These are phyloP conservation scores for Syzygium malaccense DNA, from an alignment of 441 rosid genomes.

Conservation along the genomic window DNA sequence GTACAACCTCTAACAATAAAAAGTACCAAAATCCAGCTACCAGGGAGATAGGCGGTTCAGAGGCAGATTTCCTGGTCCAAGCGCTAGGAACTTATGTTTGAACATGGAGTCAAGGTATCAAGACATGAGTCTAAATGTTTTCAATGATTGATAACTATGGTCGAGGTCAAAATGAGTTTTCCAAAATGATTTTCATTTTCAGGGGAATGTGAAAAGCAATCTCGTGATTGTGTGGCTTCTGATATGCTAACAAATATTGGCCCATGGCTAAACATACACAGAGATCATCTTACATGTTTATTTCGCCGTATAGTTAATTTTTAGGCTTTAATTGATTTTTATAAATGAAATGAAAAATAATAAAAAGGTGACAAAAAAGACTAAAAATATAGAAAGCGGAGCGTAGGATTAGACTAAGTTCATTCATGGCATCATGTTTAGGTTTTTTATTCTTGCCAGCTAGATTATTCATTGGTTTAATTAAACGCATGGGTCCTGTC, in stretches of 20 bases:
- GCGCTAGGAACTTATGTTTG: background rate
- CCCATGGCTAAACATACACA: background rate
- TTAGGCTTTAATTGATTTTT: too few species aligned
- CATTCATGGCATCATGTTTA: too few species aligned
- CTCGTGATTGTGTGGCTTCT: background rate
- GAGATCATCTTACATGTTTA: too few species aligned
- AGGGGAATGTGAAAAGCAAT: background rate
- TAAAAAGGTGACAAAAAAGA: too few species aligned
- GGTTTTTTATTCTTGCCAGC: too few species aligned
- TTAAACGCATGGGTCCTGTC: too few species aligned
- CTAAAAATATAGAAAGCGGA: too few species aligned
- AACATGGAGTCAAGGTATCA: background rate
- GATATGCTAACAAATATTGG: too few species aligned
- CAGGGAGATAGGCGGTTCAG: background rate
- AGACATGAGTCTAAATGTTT: background rate
- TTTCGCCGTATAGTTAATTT: too few species aligned
- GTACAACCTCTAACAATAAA: background rate
- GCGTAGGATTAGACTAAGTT: too few species aligned
- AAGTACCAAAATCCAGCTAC: background rate
- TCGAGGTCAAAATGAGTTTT: background rate
- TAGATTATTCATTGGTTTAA: too few species aligned
- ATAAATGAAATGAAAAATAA: too few species aligned
- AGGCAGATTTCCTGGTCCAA: accelerated
- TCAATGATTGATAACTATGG: background rate
- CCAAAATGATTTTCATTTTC: background rate